These are phyloP conservation scores for Oxalis stricta DNA, from an alignment of 441 rosid species.

Conservation along the genomic window DNA sequence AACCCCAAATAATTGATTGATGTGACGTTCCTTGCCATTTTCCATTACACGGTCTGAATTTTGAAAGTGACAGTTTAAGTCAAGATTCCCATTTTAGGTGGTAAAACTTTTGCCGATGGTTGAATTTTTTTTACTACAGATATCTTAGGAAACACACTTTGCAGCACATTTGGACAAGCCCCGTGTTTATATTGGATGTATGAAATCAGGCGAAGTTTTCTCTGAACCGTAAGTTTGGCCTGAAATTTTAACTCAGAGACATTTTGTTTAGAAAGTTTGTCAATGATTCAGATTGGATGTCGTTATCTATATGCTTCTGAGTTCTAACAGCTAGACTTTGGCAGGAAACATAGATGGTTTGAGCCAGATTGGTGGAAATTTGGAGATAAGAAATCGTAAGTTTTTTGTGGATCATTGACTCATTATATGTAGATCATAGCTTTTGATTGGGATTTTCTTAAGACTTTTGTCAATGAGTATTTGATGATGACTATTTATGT, in stretches of 20 bases:
- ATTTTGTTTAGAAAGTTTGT: neutral
- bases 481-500: too few species aligned
- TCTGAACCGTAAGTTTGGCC: constrained; percentile 66
- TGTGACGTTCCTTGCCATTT: too few species aligned
- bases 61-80: neutral
- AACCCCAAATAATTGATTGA: neutral
- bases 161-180: constrained; percentile 62
- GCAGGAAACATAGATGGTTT: constrained; percentile 83
- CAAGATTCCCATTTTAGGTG: neutral
- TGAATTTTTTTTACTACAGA: constrained; percentile 28
- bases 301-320: constrained; percentile 1
- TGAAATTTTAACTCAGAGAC: neutral
- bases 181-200: constrained; percentile 85
- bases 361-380: constrained; percentile 99
- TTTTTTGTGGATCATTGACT: neutral
- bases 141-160: constrained; percentile 65
- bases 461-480: too few species aligned
- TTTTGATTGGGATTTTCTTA: too few species aligned
- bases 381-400: constrained; percentile 89
- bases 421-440: too few species aligned
- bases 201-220: constrained; percentile 95
- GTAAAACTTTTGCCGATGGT: neutral
- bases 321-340: constrained; percentile 12
- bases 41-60: too few species aligned
- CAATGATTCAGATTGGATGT: neutral